Evolutionary conservation across 768 basidiomycete species (phyloP).

Genomic region (Lyophyllum decastes): DNA sequence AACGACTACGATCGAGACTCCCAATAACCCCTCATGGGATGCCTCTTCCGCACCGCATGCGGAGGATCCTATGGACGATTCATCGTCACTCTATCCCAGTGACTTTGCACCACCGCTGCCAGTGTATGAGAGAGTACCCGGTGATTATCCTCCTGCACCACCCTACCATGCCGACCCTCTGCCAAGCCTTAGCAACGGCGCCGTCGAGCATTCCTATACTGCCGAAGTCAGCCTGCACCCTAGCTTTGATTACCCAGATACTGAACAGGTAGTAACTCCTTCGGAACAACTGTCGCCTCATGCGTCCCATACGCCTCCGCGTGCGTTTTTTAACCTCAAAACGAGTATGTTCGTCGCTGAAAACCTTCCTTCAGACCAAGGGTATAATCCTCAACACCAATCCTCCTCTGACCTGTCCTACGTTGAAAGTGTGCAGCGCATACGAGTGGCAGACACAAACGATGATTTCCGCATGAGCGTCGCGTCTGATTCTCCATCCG

Average conservation of each 20-base stretch:
- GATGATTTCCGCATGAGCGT: neutral
- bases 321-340: neutral
- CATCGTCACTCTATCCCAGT: slow-evolving; percentile 17
- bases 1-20: neutral
- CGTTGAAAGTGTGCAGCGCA: slow-evolving; percentile 4
- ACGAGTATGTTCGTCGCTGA: neutral
- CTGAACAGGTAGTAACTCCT: neutral
- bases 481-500: slow-evolving; percentile 2
- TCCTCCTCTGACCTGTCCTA: slow-evolving; percentile 20
- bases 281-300: slow-evolving; percentile 1
- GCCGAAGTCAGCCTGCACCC: neutral
- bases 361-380: slow-evolving; percentile 1
- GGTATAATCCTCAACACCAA: neutral
- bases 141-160: neutral
- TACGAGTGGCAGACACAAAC: neutral
- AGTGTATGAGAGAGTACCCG: slow-evolving; percentile 5
- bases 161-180: neutral
- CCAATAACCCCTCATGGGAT: slow-evolving; percentile 6
- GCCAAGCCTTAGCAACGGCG: neutral
- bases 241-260: neutral
- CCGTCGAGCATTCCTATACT: neutral
- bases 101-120: slow-evolving; percentile 12
- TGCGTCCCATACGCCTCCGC: neutral
- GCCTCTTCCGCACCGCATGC: neutral
- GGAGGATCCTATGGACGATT: slow-evolving; percentile 7